Evolutionary conservation across 1,284 basidiomycete genomes (phyloP), one percentile per base, ranked within the genome.

Genomic region (Quambalaria eucalypti): DNA sequence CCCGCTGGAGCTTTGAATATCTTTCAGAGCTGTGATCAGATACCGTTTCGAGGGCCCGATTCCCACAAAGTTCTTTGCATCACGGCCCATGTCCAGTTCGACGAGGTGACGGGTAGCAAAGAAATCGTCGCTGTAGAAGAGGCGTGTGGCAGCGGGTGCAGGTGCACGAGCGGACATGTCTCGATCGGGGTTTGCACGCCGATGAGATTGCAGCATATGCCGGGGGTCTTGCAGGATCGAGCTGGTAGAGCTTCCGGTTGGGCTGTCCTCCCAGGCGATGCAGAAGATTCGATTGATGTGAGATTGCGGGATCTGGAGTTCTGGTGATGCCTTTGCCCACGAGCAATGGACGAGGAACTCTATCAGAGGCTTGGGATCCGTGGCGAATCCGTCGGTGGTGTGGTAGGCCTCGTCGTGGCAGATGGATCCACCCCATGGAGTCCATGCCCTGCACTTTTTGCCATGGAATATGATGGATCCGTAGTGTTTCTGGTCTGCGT

Each of bases 351-450:
- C 60, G 28, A 71, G 64, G 14, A 50, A 63, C 42, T 70, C 71
- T 21, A 73, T 48, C n/a, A 73, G 50, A 21, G 47, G 52, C 23
- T 66, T 46, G 2, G 60, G 61, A 26, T 62, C 59, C 10, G 63
- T 60, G 0, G 66, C 68, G 48, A 74, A 74, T 2, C 59, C 71
- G 46, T 74, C 60, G 28, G 56, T 60, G 16, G 72, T 74, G 49
- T 67, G 68, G 56, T 67, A 73, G 14, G 66, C 66, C 36, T 67
- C 87, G 51, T 74, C 71, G 44, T 73, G 71, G 50, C 71, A 74
- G 28, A 70, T 57, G 10, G 55, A 50, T 14, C 61, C 61, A 9
- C 65, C 63, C 67, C 65, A 68, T 1, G 69, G 70, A 4, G 65
- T 63, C 67, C 69, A 71, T 42, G 52, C 53, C 26, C 50, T 54